Percentiles rank a stretch among this genome's conserved stretches.
Conservation (phyloP, 257 asterid genomes). For the Penstemon davidsonii region DNA sequence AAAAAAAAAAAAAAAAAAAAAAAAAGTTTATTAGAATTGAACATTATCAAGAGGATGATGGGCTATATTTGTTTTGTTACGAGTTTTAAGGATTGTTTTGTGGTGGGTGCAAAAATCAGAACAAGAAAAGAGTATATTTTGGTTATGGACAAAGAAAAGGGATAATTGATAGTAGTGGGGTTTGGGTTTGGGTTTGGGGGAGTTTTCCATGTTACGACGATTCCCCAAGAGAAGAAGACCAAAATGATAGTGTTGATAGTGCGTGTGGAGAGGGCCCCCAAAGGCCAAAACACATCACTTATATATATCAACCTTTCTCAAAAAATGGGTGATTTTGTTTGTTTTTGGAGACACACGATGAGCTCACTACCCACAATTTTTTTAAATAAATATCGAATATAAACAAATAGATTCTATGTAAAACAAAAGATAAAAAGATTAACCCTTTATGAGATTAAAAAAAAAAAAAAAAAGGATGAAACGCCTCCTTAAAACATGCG, state of each 20-base stretch:
- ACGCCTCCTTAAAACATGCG: too few species aligned
- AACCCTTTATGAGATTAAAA: too few species aligned
- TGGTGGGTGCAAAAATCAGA: constrained; percentile 3
- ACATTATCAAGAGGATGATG: constrained; percentile 29
- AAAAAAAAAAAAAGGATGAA: too few species aligned
- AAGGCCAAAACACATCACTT: not conserved
- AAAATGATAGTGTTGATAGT: constrained; percentile 22
- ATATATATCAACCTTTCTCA: constrained; percentile 35
- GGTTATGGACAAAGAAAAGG: constrained; percentile 51
- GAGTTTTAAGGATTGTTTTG: constrained; percentile 30
- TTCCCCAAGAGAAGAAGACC: constrained; percentile 41
- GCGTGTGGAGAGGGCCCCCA: constrained; percentile 41
- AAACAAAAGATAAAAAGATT: too few species aligned
- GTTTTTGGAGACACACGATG: not conserved
- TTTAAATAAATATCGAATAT: too few species aligned
- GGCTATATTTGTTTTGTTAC: constrained; percentile 42
- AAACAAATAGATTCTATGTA: too few species aligned
- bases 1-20: too few species aligned
- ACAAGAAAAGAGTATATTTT: constrained; percentile 22
- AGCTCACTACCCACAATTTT: too few species aligned
- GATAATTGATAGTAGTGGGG: constrained; percentile 41
- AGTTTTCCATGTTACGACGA: constrained; percentile 29
- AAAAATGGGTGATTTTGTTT: constrained; percentile 42
- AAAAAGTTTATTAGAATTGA: not conserved
- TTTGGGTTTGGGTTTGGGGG: constrained; percentile 12